Base-by-base conservation (phyloP, 768 basidiomycete species). In the Russula abietina region DNA sequence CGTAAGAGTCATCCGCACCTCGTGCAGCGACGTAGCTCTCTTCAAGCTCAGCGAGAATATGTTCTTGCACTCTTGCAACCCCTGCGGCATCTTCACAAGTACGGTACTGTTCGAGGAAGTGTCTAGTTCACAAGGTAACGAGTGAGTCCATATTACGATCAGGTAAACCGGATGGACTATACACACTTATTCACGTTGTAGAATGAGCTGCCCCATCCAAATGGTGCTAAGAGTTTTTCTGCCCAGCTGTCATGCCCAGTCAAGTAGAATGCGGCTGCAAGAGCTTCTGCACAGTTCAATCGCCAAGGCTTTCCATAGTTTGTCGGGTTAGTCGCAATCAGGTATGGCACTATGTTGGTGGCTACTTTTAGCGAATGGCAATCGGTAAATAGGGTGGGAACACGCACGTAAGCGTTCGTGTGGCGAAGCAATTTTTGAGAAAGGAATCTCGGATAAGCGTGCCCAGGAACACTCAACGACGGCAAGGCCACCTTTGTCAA, bases 381-480 rank as follows among this genome's bases (percentile, higher is more conserved):
- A 33, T 16, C 49, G n/a, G 24, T 24, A 14, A 55, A 14, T 8
- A 38, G 36, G 6, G 22, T 16, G 45, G n/a, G 24, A 60, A 11
- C 0, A 81, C 92, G 65, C 69, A 97, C 95, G 70, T 49, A 98
- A 71, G 10, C 97, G 82, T 77, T 99, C 97, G 68, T 98, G 82
- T 0, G 96, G 93, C 67, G 91, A 93, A 6, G 89, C 81, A 65
- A 98, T 96, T 76, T 98, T 98, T 55, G 80, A 78, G 71, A 97
- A 99, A 1, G 97, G 97, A 9, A 99, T 87, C 60, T 98, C 97
- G 51, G 92, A 92, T 9, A 98, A 75, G 24, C 94, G 83, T 1
- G 97, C 96, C 97, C 97, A 99, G 4, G 93, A 96, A 72, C 96
- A 98, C 72, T 99, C 97, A 2, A 99, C 92, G n/a, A 99, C 97